A percentile compares a stretch with the other conserved stretches of the same genome.
Conservation (phyloP, 2,329 filamentous ascomycete genomes). For the Raffaelea albimanens region DNA sequence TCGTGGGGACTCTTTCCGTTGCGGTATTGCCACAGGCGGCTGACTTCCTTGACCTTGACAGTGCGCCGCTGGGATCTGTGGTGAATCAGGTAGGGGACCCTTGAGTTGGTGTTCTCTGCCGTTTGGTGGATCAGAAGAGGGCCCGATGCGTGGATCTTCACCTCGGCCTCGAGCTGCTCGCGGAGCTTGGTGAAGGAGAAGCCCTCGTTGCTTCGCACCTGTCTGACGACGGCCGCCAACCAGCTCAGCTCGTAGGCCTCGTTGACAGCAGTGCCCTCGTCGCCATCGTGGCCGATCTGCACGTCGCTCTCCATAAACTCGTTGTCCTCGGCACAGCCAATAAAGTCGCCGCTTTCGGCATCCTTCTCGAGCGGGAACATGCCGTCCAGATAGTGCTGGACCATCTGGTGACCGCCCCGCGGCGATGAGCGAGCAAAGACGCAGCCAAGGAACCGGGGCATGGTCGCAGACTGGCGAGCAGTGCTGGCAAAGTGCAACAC, state of each 20-base stretch:
- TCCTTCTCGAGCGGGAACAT: slow-evolving; percentile 48
- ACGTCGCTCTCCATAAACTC: slow-evolving; percentile 53
- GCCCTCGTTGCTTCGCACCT: slow-evolving; percentile 26
- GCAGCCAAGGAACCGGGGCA: slow-evolving; percentile 52
- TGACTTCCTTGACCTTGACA: slow-evolving; percentile 50
- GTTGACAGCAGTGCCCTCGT: slow-evolving; percentile 31
- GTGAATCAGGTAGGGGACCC: no score
- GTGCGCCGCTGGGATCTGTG: slow-evolving; percentile 15
- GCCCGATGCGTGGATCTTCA: slow-evolving; percentile 20
- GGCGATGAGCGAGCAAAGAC: slow-evolving; percentile 46
- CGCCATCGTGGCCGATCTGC: slow-evolving; percentile 32
- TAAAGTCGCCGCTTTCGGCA: slow-evolving; percentile 27
- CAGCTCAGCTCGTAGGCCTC: slow-evolving; percentile 40
- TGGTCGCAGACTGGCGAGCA: slow-evolving; percentile 28
- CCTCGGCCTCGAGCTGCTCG: slow-evolving; percentile 12
- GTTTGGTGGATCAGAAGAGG: slow-evolving; percentile 10
- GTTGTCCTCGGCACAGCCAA: slow-evolving; percentile 29
- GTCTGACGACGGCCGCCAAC: slow-evolving; percentile 29
- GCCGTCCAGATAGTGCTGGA: slow-evolving; percentile 51
- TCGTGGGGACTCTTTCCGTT: slow-evolving; percentile 47
- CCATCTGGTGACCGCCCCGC: slow-evolving; percentile 47
- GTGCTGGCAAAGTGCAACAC: slow-evolving; percentile 56
- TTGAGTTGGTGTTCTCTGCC: no score
- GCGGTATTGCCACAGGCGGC: slow-evolving; percentile 52
- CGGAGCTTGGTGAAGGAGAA: slow-evolving; percentile 6